A percentile compares a stretch with the other conserved stretches of the same genome.
phyloP scores from a whole-genome alignment of 2,329 filamentous ascomycete species.

The Fusarium siculi region DNA sequence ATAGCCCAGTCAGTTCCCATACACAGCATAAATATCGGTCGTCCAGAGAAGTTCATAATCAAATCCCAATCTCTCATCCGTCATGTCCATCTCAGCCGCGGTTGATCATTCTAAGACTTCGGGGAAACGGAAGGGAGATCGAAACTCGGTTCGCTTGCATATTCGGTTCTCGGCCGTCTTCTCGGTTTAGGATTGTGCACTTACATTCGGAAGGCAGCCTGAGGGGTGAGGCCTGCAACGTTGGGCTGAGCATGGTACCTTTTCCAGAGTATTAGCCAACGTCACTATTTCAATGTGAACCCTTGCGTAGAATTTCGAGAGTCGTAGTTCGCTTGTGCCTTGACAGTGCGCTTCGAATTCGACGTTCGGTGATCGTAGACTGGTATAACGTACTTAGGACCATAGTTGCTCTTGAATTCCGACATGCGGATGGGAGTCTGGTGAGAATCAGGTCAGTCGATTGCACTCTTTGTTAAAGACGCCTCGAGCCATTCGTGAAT shows the following conservation, averaged over 20 bases:
- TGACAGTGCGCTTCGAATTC: neutral
- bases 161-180: neutral
- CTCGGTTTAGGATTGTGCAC: slow-evolving; percentile 38
- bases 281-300: neutral
- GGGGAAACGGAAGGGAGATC: slow-evolving; percentile 38
- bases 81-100: neutral
- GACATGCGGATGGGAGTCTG: slow-evolving; percentile 60
- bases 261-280: slow-evolving; percentile 44
- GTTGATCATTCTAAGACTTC: slow-evolving; percentile 11
- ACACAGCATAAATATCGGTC: neutral
- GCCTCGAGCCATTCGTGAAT: slow-evolving; percentile 17
- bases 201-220: slow-evolving; percentile 63
- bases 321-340: neutral
- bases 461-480: neutral
- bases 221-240: slow-evolving; percentile 62
- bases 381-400: slow-evolving; percentile 67
- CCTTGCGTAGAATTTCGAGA: neutral
- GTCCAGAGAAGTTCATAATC: neutral
- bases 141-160: slow-evolving; percentile 20
- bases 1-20: slow-evolving; percentile 28
- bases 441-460: slow-evolving; percentile 47
- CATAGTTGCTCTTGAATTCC: slow-evolving; percentile 70
- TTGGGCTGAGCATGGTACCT: slow-evolving; percentile 71
- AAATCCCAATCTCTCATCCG: neutral
- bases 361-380: neutral